Evolutionary conservation across 2,329 filamentous ascomycete genomes (phyloP), one percentile per base, ranked within the genome.

Genomic region (Xylariomycetidae sp.): DNA sequence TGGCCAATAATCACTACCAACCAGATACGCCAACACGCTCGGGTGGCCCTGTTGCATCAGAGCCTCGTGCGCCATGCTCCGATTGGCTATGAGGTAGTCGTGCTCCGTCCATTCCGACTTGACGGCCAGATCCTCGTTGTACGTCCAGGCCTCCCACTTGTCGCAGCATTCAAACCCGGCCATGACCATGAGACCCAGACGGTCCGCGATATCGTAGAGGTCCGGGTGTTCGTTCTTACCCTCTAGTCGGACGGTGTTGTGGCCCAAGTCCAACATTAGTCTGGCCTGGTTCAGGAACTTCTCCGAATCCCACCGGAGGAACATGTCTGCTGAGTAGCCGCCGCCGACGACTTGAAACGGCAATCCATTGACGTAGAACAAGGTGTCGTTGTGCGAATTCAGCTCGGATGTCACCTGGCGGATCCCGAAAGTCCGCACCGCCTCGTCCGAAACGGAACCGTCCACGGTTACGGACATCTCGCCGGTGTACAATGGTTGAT

Each of bases 151-250:
- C 47, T 82, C 78, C 78, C 78, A 82, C 49, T 82, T 82, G 44
- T 81, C 73, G 50, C 78, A 82, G 52, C 78, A 82, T 40, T 81
- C 77, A 76, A 77, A 82, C 0, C 78, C 78, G 0, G 75, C 61
- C 23, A 82, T 59, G 0, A 82, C 54, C 74, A 82, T 79, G 22
- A 82, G 46, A 0, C 78, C 78, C 46, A 79, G 58, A 3, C 64
- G 59, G 45, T 81, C 76, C 1, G 77, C 72, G 2, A 80, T 58
- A 1, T 72, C 62, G 46, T 80, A 82, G 1, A 82, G 56, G 41
- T 73, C 67, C 0, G 74, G 72, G 6, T 82, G 77, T 45, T 82
- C 78, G 49, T 77, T 71, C 41, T 80, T 81, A 3, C 78, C 78
- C 48, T 82, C 78, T 1, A 82, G 64, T 3, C 78, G 72, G 15